These are phyloP conservation scores for Austroboletus eburneus DNA, from an alignment of 768 basidiomycete species.

Conservation along the genomic window DNA sequence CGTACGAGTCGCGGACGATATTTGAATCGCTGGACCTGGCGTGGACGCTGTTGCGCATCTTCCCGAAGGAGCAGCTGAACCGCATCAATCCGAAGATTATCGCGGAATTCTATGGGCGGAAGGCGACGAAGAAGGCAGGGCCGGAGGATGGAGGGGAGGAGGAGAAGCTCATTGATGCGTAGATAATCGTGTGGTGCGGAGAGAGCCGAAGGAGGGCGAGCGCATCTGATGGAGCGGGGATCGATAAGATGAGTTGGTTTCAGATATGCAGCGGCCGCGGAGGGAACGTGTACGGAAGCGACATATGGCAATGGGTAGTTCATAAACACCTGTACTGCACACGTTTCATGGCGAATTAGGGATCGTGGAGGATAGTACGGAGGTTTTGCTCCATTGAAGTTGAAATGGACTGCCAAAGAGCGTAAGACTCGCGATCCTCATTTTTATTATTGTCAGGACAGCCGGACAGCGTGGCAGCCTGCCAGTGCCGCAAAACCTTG, in stretches of 20 bases:
- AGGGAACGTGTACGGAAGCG: not conserved
- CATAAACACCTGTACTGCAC: too few relatives aligned
- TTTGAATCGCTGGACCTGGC: conserved; percentile 97
- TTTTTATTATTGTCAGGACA: conserved; percentile 14
- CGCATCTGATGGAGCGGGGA: not conserved
- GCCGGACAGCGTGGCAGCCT: conserved; percentile 33
- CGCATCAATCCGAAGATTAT: conserved; percentile 97
- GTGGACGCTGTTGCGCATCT: conserved; percentile 94
- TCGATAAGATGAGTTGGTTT: conserved; percentile 23
- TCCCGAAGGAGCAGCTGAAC: conserved; percentile 98
- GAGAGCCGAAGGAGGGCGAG: not conserved
- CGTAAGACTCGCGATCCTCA: conserved; percentile 20
- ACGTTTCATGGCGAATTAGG: conserved; percentile 17
- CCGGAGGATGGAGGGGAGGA: conserved; percentile 32
- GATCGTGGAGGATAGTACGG: not conserved
- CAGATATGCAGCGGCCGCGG: conserved; percentile 7
- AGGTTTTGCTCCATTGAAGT: conserved; percentile 7
- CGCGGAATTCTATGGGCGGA: conserved; percentile 87
- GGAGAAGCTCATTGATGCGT: conserved; percentile 61
- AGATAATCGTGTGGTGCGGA: conserved; percentile 22
- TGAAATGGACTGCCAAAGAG: conserved; percentile 22
- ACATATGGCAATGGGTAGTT: not conserved
- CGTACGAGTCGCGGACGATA: conserved; percentile 93
- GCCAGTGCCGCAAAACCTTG: conserved; percentile 16
- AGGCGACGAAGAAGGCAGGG: conserved; percentile 63